These are phyloP conservation scores for Boletus insuetus DNA, from an alignment of 768 basidiomycete species.

Conservation along the genomic window DNA sequence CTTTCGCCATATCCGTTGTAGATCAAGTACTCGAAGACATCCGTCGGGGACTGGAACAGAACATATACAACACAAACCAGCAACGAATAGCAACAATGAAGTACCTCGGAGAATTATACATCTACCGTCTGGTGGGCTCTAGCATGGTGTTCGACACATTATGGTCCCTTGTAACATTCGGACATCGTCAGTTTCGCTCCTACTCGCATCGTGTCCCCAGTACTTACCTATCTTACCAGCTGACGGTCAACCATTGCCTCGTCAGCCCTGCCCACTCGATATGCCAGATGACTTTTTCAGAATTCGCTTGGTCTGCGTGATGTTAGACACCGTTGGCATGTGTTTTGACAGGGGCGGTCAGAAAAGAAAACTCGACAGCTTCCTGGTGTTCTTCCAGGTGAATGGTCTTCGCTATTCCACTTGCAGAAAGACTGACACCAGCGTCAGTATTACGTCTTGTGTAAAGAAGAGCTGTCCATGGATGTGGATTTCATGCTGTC, in stretches of 20 bases:
- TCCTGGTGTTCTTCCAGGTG: slow-evolving; percentile 92
- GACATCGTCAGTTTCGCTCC: slow-evolving; percentile 70
- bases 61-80: slow-evolving; percentile 94
- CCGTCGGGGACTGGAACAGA: slow-evolving; percentile 87
- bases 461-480: slow-evolving; percentile 90
- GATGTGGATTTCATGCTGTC: slow-evolving; percentile 97
- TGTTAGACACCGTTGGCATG: slow-evolving; percentile 95
- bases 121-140: slow-evolving; percentile 88
- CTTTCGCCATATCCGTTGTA: slow-evolving; percentile 83
- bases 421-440: slow-evolving; percentile 3
- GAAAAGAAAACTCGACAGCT: slow-evolving; percentile 90
- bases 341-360: slow-evolving; percentile 95
- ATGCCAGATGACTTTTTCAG: slow-evolving; percentile 97
- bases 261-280: slow-evolving; percentile 72
- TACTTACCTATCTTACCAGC: slow-evolving; percentile 45
- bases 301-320: slow-evolving; percentile 82
- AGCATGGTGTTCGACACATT: slow-evolving; percentile 88
- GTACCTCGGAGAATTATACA: slow-evolving; percentile 96
- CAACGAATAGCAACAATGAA: slow-evolving; percentile 88
- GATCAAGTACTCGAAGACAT: slow-evolving; percentile 96
- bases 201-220: not conserved
- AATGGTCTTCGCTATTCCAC: not conserved
- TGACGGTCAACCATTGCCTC: slow-evolving; percentile 84
- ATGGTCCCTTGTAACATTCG: slow-evolving; percentile 94
- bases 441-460: slow-evolving; percentile 75